A percentile compares a stretch with the other conserved stretches of the same genome.
Evolutionary conservation across 2,329 filamentous ascomycete genomes (phyloP).

Genomic region (Pezicula neosporulosa): DNA sequence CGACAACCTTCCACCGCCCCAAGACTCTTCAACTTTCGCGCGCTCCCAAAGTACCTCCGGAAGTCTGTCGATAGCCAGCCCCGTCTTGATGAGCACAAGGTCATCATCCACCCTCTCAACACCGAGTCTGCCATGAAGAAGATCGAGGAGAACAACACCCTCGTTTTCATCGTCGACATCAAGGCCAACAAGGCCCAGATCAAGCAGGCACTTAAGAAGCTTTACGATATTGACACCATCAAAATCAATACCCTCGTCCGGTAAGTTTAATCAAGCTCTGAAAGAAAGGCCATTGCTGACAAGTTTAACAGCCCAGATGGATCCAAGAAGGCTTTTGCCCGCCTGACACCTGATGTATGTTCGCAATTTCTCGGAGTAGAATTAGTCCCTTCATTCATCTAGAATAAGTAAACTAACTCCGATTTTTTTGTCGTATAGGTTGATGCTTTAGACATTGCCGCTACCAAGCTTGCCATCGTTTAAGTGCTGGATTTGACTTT

Average conservation of each 20-base stretch:
- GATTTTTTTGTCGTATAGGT: too few species aligned
- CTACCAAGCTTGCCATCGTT: slow-evolving; percentile 97
- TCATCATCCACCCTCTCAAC: slow-evolving; percentile 97
- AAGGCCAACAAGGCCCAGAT: slow-evolving; percentile 99
- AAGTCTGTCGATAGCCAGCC: slow-evolving; percentile 88
- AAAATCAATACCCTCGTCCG: slow-evolving; percentile 99
- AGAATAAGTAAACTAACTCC: too few species aligned
- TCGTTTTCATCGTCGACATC: slow-evolving; percentile 94
- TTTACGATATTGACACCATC: slow-evolving; percentile 96
- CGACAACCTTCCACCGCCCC: slow-evolving; percentile 94
- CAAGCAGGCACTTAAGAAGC: slow-evolving; percentile 96
- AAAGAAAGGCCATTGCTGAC: slow-evolving; percentile 11
- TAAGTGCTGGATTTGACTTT: slow-evolving; percentile 56
- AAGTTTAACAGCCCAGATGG: slow-evolving; percentile 71
- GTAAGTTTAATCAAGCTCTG: slow-evolving; percentile 45
- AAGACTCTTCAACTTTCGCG: slow-evolving; percentile 94
- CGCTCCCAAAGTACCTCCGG: slow-evolving; percentile 93
- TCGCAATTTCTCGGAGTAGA: too few species aligned
- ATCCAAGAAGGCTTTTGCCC: slow-evolving; percentile 97
- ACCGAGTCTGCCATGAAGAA: slow-evolving; percentile 99
- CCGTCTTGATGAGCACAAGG: slow-evolving; percentile 95
- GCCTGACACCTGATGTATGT: slow-evolving; percentile 83
- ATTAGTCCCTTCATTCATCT: too few species aligned
- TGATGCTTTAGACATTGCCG: slow-evolving; percentile 97
- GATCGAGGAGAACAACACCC: slow-evolving; percentile 99